Evolutionary conservation across 2,329 filamentous ascomycete genomes (phyloP).

Genomic region (Dryadomyces quercivorus): DNA sequence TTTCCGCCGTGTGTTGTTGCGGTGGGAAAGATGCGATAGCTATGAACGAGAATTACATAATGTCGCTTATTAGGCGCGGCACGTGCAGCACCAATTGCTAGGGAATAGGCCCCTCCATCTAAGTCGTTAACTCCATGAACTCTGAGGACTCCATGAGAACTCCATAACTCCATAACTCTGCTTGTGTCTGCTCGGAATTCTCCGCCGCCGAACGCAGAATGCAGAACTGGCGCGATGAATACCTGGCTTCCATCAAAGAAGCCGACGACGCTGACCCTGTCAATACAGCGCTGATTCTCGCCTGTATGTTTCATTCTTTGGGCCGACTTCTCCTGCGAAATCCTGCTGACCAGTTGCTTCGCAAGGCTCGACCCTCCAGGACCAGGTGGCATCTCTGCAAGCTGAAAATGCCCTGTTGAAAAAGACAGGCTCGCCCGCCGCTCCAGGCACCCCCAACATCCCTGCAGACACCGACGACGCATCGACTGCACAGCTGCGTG

Average conservation of each 20-base stretch:
- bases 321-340: no score
- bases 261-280: constrained; percentile 54
- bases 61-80: neutral
- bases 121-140: no score
- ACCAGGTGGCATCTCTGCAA: constrained; percentile 53
- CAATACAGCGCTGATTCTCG: constrained; percentile 58
- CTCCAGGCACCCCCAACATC: neutral
- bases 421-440: neutral
- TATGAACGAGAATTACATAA: neutral
- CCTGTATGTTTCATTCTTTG: constrained; percentile 47
- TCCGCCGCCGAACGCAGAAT: constrained; percentile 18
- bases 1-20: constrained; percentile 3
- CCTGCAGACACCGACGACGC: constrained; percentile 16
- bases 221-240: constrained; percentile 71
- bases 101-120: no score
- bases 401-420: constrained; percentile 33
- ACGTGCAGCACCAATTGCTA: neutral
- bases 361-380: constrained; percentile 51
- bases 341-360: no score
- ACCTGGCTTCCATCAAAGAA: constrained; percentile 60
- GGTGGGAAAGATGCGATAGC: neutral
- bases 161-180: no score
- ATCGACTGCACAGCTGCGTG: constrained; percentile 38
- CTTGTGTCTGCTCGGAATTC: no score
- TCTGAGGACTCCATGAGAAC: no score